Evolutionary conservation across 2,329 filamentous ascomycete genomes (phyloP).

Genomic region (Drechslerella stenobrocha): DNA sequence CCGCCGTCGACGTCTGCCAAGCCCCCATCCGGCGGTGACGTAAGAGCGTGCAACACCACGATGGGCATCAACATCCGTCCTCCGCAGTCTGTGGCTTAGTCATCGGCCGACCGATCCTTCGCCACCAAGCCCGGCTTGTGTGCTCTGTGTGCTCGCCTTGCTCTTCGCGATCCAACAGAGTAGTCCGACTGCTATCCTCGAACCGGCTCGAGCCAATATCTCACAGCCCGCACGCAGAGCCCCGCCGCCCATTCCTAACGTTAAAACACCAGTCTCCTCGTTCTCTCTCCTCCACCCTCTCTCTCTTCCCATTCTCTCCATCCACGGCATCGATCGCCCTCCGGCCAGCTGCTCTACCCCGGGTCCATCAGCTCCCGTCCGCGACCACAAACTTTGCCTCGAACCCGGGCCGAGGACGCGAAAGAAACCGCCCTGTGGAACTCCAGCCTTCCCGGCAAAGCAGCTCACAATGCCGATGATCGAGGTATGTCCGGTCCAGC

Average conservation of each 20-base stretch:
- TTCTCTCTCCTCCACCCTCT: not conserved
- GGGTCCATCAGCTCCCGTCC: not conserved
- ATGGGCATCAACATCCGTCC: too few relatives aligned
- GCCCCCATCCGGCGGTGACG: too few relatives aligned
- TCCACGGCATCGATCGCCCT: slow-evolving; percentile 10
- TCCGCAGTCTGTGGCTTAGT: too few relatives aligned
- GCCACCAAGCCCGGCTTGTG: too few relatives aligned
- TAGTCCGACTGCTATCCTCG: too few relatives aligned
- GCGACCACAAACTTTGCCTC: slow-evolving; percentile 6
- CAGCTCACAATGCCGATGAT: slow-evolving; percentile 40
- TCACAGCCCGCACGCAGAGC: too few relatives aligned
- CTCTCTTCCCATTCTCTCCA: not conserved
- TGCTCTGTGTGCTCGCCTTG: too few relatives aligned
- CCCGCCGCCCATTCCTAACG: not conserved
- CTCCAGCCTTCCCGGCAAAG: slow-evolving; percentile 1
- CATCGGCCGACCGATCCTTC: too few relatives aligned
- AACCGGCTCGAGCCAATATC: too few relatives aligned
- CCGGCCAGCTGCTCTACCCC: slow-evolving; percentile 30
- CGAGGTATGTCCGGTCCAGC: slow-evolving; percentile 32
- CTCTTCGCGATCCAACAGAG: too few relatives aligned
- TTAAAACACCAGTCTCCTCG: not conserved
- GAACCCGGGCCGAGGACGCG: slow-evolving; percentile 10
- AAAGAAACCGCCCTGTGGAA: slow-evolving; percentile 14
- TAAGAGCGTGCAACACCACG: too few relatives aligned
- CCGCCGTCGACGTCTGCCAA: too few relatives aligned